phyloP scores from a whole-genome alignment of 352 stramenopile genomes.

The Lagenidium giganteum region DNA sequence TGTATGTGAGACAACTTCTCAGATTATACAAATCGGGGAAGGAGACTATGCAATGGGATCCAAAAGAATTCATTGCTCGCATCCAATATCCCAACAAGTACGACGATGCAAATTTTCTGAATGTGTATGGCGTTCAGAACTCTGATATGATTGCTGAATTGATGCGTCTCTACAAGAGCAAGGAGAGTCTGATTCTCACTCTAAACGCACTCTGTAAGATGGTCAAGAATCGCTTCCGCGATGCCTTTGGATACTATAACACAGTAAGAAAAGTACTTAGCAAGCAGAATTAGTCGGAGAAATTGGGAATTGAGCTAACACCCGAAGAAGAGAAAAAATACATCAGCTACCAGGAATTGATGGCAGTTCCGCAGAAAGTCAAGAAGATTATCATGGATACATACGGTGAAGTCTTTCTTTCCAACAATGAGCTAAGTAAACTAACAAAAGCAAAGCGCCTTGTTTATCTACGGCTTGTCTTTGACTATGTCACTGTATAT shows the following conservation, averaged over 20 bases:
- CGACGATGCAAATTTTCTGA: no score
- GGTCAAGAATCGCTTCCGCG: slow-evolving; percentile 4
- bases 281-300: slow-evolving; percentile 16
- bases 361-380: slow-evolving; percentile 8
- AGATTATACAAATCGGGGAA: no score
- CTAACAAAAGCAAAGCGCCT: slow-evolving; percentile 6
- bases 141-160: no score
- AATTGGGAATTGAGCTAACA: slow-evolving; percentile 16
- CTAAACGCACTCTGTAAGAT: slow-evolving; percentile 14
- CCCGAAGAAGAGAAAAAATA: slow-evolving; percentile 14
- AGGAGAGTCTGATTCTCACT: slow-evolving; percentile 14
- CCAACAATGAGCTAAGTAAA: slow-evolving; percentile 5
- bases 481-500: slow-evolving; percentile 15
- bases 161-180: slow-evolving; percentile 13
- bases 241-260: slow-evolving; percentile 17
- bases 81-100: no score
- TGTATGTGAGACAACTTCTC: no score
- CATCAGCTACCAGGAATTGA: slow-evolving; percentile 17
- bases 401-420: slow-evolving; percentile 13
- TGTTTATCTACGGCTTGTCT: slow-evolving; percentile 14
- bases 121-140: no score
- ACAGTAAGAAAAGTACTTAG: slow-evolving; percentile 13
- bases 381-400: slow-evolving; percentile 4
- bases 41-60: no score
- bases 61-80: no score